These are phyloP conservation scores for Leccinum longicurvipes DNA, from an alignment of 768 basidiomycete species.

Conservation along the genomic window DNA sequence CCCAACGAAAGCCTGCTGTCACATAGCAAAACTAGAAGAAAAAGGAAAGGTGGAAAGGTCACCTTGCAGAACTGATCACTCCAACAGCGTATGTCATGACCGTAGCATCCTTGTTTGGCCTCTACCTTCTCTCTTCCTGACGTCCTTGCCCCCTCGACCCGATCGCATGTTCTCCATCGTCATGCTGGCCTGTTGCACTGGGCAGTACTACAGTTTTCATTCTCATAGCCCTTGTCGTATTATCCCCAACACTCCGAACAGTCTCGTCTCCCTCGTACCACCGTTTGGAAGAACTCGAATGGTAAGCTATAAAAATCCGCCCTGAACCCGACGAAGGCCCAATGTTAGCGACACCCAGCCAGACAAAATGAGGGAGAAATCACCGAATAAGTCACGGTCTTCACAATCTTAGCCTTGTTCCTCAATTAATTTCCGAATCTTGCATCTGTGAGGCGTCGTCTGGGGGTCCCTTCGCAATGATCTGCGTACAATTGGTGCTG, in stretches of 20 bases:
- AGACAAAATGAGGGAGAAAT: no score
- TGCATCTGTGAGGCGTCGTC: conserved; percentile 26
- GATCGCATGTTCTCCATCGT: conserved; percentile 24
- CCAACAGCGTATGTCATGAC: no score
- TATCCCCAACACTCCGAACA: not conserved
- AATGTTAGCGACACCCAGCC: not conserved
- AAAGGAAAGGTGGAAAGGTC: no score
- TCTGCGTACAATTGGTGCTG: conserved; percentile 29
- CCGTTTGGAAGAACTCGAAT: conserved; percentile 32
- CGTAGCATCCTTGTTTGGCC: no score
- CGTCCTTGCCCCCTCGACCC: conserved; percentile 9
- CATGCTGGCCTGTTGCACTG: conserved; percentile 10
- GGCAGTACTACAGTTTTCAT: conserved; percentile 17
- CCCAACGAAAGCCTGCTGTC: no score
- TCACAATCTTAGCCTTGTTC: conserved; percentile 14
- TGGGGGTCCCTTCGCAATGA: conserved; percentile 21
- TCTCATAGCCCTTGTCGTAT: conserved; percentile 13
- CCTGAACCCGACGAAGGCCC: not conserved
- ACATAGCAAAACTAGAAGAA: no score
- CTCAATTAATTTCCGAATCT: conserved; percentile 36
- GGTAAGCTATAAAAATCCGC: conserved; percentile 25
- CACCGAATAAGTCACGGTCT: conserved; percentile 28
- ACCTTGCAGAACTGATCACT: no score
- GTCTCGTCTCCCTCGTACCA: conserved; percentile 19
- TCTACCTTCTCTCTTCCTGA: no score